Percentiles rank a stretch among this genome's conserved stretches.
Evolutionary conservation across 2,329 filamentous ascomycete species (phyloP).

Genomic region (Colletotrichum sp.): DNA sequence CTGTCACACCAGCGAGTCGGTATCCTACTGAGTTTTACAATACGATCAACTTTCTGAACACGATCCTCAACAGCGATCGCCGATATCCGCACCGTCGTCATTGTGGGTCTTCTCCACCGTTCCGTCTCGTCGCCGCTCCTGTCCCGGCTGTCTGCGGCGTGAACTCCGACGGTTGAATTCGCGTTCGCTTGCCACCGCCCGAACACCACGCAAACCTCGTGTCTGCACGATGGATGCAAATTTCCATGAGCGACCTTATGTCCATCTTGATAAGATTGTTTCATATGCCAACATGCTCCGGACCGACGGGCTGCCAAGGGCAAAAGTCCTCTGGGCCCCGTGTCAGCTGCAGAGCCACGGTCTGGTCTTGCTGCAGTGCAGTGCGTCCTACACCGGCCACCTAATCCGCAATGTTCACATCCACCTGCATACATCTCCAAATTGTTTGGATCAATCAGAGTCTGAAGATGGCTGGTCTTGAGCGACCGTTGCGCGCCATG

Average conservation of each 20-base stretch:
- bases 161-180: background rate
- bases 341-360: conserved; percentile 12
- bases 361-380: background rate
- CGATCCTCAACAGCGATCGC: background rate
- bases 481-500: background rate
- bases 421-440: background rate
- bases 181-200: background rate
- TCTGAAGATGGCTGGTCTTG: background rate
- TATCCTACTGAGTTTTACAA: background rate
- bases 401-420: background rate
- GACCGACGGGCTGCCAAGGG: background rate
- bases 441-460: background rate
- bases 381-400: background rate
- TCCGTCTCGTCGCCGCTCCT: background rate
- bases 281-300: background rate
- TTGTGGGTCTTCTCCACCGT: background rate
- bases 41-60: background rate
- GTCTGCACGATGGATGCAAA: background rate
- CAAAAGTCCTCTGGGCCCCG: background rate
- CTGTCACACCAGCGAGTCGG: background rate
- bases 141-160: background rate
- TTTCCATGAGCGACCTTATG: background rate
- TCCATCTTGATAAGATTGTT: background rate
- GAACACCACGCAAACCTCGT: background rate
- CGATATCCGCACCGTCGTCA: background rate